Conservation (phyloP, 805 yeast genomes). For the Hanseniaspora occidentalis region DNA sequence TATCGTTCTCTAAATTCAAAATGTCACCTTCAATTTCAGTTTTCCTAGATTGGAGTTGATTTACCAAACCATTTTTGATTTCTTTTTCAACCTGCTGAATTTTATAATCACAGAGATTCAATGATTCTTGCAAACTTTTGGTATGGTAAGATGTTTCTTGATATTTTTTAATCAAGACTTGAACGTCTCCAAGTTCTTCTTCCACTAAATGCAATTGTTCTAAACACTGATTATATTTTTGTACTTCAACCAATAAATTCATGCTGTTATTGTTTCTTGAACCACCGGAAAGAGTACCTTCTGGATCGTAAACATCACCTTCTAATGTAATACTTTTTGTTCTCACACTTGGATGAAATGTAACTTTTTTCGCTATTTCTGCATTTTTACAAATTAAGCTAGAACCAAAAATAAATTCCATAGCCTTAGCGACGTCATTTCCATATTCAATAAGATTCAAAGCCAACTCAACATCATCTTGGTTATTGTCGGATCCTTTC, state of each 20-base stretch:
- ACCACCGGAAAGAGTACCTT: slow-evolving; percentile 95
- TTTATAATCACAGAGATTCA: slow-evolving; percentile 47
- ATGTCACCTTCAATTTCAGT: slow-evolving; percentile 37
- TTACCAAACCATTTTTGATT: slow-evolving; percentile 42
- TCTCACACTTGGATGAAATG: slow-evolving; percentile 71
- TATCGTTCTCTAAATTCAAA: slow-evolving; percentile 25
- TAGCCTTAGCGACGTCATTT: slow-evolving; percentile 57
- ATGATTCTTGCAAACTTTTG: slow-evolving; percentile 42
- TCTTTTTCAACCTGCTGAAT: slow-evolving; percentile 42
- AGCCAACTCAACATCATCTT: slow-evolving; percentile 83
- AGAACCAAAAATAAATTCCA: slow-evolving; percentile 84
- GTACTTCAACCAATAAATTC: slow-evolving; percentile 52
- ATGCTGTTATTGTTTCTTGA: slow-evolving; percentile 44
- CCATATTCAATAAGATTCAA: slow-evolving; percentile 68
- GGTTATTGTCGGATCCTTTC: slow-evolving; percentile 33
- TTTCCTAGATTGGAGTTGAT: slow-evolving; percentile 39
- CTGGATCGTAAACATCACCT: slow-evolving; percentile 94
- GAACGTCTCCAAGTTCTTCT: slow-evolving; percentile 29
- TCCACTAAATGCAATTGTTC: slow-evolving; percentile 30
- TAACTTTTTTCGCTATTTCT: slow-evolving; percentile 76
- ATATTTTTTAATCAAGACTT: slow-evolving; percentile 30
- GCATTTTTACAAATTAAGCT: slow-evolving; percentile 85
- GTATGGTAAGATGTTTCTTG: slow-evolving; percentile 36
- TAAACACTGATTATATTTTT: slow-evolving; percentile 41
- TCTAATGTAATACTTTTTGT: slow-evolving; percentile 78